phyloP scores from a whole-genome alignment of 306 rosid genomes.

The Crataegus laevigata region DNA sequence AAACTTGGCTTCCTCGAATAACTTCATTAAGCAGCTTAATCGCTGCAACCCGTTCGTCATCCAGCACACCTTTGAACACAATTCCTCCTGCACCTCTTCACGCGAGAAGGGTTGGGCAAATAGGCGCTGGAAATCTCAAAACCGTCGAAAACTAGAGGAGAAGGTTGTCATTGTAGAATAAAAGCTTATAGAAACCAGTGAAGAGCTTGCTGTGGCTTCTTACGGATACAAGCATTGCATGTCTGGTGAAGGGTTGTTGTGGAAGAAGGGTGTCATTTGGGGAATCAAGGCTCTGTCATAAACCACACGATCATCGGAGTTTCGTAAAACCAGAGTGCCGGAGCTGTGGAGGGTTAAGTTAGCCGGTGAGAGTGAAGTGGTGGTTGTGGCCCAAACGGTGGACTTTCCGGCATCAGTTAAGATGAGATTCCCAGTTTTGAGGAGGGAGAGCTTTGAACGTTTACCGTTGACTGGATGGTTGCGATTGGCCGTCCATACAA shows the following conservation, averaged over 20 bases:
- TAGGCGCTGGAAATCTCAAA: constrained; percentile 41
- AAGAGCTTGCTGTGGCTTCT: constrained; percentile 40
- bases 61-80: constrained; percentile 36
- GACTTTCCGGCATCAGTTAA: constrained; percentile 24
- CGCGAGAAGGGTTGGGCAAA: constrained; percentile 46
- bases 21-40: constrained; percentile 26
- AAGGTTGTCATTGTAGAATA: constrained; percentile 35
- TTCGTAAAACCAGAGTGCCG: constrained; percentile 30
- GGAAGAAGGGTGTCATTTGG: constrained; percentile 53
- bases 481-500: constrained; percentile 54
- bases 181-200: constrained; percentile 41
- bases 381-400: constrained; percentile 39
- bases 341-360: constrained; percentile 18
- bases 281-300: constrained; percentile 50
- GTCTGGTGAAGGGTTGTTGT: constrained; percentile 29
- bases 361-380: neutral
- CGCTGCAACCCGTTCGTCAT: constrained; percentile 31
- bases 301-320: neutral
- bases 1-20: constrained; percentile 38
- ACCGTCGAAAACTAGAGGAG: constrained; percentile 46
- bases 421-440: constrained; percentile 25
- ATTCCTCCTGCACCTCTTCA: constrained; percentile 35
- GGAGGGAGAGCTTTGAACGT: constrained; percentile 39
- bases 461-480: constrained; percentile 37
- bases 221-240: constrained; percentile 30